Base-by-base conservation (phyloP, 192 early-diverging fungal genomes). In the Rhizoclosmatium sp. region DNA sequence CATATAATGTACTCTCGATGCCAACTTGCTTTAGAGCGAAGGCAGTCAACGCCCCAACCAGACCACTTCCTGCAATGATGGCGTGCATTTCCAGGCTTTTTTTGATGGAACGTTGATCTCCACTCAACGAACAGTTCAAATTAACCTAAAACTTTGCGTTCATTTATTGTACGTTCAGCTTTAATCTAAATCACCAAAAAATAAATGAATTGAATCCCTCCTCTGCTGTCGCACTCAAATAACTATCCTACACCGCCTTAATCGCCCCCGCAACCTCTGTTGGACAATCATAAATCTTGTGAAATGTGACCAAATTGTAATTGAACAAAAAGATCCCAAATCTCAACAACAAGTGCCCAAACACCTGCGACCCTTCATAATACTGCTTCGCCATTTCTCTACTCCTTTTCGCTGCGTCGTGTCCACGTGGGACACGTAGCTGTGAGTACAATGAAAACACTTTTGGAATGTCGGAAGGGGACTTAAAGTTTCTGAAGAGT, bases 391-490 rank as follows among this genome's bases (percentile, higher is more conserved):
- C 71, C 71, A 72, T 59, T 19, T 51, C 47, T 9, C 71, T 48
- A 42, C 71, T 72, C 2, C n/a, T 16, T 72, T 51, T 23, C 56
- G 71, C 71, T 59, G 54, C 39, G 10, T 4, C 42, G 1, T 48
- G 23, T 1, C 51, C 71, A 58, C 9, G 9, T 19, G 71, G 71
- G n/a, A 59, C 71, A 14, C 71, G 41, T 19, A 72, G 3, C n/a
- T 72, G 16, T 7, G 71, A 72, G 47, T 72, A 72, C 71, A 72
- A 59, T 9, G 12, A n/a, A 2, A 72, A 41, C 12, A 59, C 56
- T 40, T 2, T 51, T 65, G 62, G n/a, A 9, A 9, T 19, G 42
- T 51, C 56, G 21, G 48, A n/a, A 9, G 9, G 2, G 48, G 4
- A 10, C 23, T 40, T 61, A 48, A 76, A 47, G 14, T 47, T 48